These are phyloP conservation scores for Alternaria ventricosa DNA, from an alignment of 2,329 filamentous ascomycete species.

Conservation along the genomic window DNA sequence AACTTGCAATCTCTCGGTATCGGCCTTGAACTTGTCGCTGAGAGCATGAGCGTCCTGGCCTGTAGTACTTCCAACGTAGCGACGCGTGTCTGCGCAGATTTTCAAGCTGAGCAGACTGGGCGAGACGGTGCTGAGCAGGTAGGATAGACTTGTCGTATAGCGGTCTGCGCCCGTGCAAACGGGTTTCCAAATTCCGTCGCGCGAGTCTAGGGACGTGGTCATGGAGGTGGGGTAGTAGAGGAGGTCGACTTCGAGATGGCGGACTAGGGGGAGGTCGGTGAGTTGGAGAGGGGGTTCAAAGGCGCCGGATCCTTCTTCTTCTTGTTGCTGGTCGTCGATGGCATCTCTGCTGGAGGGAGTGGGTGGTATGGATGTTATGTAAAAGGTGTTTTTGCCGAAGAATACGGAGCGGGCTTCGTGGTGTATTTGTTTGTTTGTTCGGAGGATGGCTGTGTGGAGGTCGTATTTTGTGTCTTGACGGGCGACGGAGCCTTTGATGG, in stretches of 20 bases:
- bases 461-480: slow-evolving; percentile 34
- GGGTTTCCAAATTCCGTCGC: slow-evolving; percentile 22
- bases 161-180: slow-evolving; percentile 24
- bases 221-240: slow-evolving; percentile 29
- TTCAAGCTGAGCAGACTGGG: slow-evolving; percentile 15
- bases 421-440: slow-evolving; percentile 49
- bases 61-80: slow-evolving; percentile 3
- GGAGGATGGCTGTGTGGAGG: slow-evolving; percentile 47
- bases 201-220: slow-evolving; percentile 3
- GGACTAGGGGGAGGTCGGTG: slow-evolving; percentile 25
- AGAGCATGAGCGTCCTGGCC: not conserved
- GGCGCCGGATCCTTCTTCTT: slow-evolving; percentile 15
- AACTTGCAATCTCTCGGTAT: slow-evolving; percentile 19
- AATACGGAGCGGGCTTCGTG: slow-evolving; percentile 51
- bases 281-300: slow-evolving; percentile 39
- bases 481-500: slow-evolving; percentile 29
- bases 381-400: slow-evolving; percentile 51
- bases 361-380: slow-evolving; percentile 25
- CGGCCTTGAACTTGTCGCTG: slow-evolving; percentile 3
- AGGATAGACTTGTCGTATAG: slow-evolving; percentile 28
- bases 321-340: not conserved
- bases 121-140: slow-evolving; percentile 19
- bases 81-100: slow-evolving; percentile 21
- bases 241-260: slow-evolving; percentile 37
- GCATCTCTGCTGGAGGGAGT: not conserved